Conservation (phyloP, 495 filamentous ascomycete genomes). For the Terfezia claveryi region DNA sequence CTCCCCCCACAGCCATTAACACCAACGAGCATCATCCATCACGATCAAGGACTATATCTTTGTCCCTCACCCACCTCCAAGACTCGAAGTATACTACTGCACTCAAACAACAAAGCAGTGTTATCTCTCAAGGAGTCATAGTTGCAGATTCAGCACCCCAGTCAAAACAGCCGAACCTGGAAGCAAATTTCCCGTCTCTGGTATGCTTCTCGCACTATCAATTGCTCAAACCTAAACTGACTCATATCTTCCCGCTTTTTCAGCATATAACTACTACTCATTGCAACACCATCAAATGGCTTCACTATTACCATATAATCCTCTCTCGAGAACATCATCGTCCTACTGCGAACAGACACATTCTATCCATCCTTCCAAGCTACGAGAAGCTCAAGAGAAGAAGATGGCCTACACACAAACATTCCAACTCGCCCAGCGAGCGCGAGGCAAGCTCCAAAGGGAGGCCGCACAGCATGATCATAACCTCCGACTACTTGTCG, state of each 20-base stretch:
- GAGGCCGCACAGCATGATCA: conserved; percentile 82
- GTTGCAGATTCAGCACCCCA: background rate
- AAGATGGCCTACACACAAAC: conserved; percentile 96
- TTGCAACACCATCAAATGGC: background rate
- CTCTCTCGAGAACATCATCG: background rate
- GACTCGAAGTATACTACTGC: too few species aligned
- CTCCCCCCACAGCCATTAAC: too few species aligned
- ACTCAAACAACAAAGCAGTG: too few species aligned
- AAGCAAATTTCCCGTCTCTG: background rate
- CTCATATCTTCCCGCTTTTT: background rate
- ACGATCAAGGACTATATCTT: too few species aligned
- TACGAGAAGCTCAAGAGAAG: conserved; percentile 18
- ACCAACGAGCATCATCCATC: too few species aligned
- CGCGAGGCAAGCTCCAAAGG: conserved; percentile 77
- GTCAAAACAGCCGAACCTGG: background rate
- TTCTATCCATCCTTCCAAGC: background rate
- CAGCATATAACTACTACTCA: background rate
- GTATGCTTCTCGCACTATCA: background rate
- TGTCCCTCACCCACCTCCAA: too few species aligned
- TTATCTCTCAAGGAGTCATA: background rate
- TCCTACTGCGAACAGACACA: background rate
- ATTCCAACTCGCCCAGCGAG: conserved; percentile 91
- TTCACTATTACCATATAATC: background rate
- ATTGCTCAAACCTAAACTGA: background rate
- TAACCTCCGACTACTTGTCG: conserved; percentile 77